Percentiles rank a stretch among this genome's conserved stretches.
phyloP scores from a whole-genome alignment of 2,329 filamentous ascomycete species.

The Ceratocystis smalleyi region DNA sequence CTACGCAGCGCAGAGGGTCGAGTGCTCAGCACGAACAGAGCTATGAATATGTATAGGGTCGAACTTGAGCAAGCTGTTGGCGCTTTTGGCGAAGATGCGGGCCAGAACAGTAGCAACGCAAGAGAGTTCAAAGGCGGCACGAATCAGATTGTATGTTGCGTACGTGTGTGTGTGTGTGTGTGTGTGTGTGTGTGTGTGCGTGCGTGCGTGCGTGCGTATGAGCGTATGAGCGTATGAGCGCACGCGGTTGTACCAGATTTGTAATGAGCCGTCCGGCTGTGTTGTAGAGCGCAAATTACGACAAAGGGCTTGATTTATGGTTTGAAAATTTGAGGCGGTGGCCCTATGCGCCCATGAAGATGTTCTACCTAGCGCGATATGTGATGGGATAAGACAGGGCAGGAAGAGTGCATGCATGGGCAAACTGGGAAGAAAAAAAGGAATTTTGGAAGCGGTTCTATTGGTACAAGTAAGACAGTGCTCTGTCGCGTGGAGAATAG shows the following conservation, averaged over 20 bases:
- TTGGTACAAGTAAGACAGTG: background rate
- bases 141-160: background rate
- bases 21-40: background rate
- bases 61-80: background rate
- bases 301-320: background rate
- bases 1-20: background rate
- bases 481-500: slow-evolving; percentile 1
- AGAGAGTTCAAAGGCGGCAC: background rate
- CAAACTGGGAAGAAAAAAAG: background rate
- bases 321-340: background rate
- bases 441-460: background rate
- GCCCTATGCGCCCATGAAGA: background rate
- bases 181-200: too few species aligned
- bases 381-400: background rate
- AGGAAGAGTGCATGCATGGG: background rate
- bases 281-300: background rate
- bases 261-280: background rate
- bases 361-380: slow-evolving; percentile 1
- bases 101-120: background rate
- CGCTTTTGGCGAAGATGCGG: background rate
- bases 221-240: background rate
- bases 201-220: too few species aligned
- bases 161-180: background rate
- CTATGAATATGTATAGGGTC: background rate
- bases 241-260: background rate